Evolutionary conservation across 306 rosid genomes (phyloP), one percentile per base, ranked within the genome.

Genomic region (Inga laurina): DNA sequence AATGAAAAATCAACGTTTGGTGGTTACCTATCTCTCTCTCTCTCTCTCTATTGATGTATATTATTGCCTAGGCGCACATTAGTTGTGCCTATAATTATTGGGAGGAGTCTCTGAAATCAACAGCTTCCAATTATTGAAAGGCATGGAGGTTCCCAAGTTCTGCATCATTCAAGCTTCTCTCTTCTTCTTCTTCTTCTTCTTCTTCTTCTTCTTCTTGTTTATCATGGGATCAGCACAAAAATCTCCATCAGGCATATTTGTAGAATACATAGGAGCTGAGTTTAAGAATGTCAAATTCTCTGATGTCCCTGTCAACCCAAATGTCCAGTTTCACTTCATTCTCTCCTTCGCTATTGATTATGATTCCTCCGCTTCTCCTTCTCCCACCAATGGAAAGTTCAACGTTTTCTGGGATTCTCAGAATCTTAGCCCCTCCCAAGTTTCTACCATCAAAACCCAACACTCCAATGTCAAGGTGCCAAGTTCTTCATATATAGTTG

Each of bases 211-310:
- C 68, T 12, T 70, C 75, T 80, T 79, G 16, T 79, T 75, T 16
- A 80, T 67, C 3, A 0, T 2, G 11, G 19, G 78, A 32, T 75
- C 86, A 46, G 44, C 69, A 74, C 80, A 79, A 22, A 74, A 52
- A 43, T 10, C 89, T 7, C 9, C 70, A 4, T 65, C 71, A 14
- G 5, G 71, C 71, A 45, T 93, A 19, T 94, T 94, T 80, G 34
- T 91, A 49, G 97, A 91, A 87, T 91, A 94, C 88, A 94, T 91
- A 12, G 98, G 98, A 73, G 96, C 98, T 0, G 86, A 91, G 44
- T 94, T 88, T 79, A 89, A 88, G 10, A 80, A 87, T 43, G 94
- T 91, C 8, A 89, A 81, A 70, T 90, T 94, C 64, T 84, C 91
- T 0, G 95, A 94, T 52, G 95, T 93, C 21, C 98, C 94, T 0